A percentile compares a stretch with the other conserved stretches of the same genome.
These are phyloP conservation scores for Aspergillus steynii DNA, from an alignment of 495 filamentous ascomycete genomes.

Conservation along the genomic window DNA sequence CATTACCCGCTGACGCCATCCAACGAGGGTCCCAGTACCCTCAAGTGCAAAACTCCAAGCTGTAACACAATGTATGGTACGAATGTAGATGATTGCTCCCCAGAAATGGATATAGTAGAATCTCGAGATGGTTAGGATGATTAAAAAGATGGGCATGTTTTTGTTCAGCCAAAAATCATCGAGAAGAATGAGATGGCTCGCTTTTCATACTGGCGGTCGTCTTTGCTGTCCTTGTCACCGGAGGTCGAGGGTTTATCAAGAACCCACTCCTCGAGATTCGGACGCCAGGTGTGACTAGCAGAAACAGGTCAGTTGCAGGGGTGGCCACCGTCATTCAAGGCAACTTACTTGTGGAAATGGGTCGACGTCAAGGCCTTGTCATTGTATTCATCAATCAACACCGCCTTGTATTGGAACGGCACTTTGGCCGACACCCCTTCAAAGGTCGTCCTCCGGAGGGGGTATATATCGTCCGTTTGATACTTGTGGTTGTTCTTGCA, in stretches of 20 bases:
- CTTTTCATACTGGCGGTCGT: constrained; percentile 32
- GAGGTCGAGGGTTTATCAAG: constrained; percentile 22
- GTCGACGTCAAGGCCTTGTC: constrained; percentile 50
- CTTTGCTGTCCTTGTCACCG: constrained; percentile 11
- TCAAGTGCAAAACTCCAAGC: constrained; percentile 10
- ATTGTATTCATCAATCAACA: constrained; percentile 62
- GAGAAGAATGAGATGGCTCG: not conserved
- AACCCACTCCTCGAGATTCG: constrained; percentile 35
- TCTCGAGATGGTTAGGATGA: not conserved
- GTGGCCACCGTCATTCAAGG: not conserved
- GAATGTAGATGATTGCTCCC: constrained; percentile 6
- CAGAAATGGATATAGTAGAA: not conserved
- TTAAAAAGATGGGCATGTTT: not conserved
- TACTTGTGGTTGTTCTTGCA: constrained; percentile 85
- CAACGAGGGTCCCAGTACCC: constrained; percentile 5
- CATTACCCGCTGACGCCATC: constrained; percentile 4
- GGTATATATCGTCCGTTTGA: constrained; percentile 50
- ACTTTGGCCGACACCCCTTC: constrained; percentile 62
- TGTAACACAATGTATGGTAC: constrained; percentile 1
- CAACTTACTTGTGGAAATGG: constrained; percentile 54
- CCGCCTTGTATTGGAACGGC: constrained; percentile 59
- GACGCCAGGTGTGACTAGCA: constrained; percentile 38
- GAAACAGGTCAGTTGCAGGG: constrained; percentile 5
- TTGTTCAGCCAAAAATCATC: not conserved
- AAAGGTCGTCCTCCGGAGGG: constrained; percentile 56